Percentiles rank a stretch among this genome's conserved stretches.
These are phyloP conservation scores for Pseudogymnoascus sp. DNA, from an alignment of 2,329 filamentous ascomycete species.

Conservation along the genomic window DNA sequence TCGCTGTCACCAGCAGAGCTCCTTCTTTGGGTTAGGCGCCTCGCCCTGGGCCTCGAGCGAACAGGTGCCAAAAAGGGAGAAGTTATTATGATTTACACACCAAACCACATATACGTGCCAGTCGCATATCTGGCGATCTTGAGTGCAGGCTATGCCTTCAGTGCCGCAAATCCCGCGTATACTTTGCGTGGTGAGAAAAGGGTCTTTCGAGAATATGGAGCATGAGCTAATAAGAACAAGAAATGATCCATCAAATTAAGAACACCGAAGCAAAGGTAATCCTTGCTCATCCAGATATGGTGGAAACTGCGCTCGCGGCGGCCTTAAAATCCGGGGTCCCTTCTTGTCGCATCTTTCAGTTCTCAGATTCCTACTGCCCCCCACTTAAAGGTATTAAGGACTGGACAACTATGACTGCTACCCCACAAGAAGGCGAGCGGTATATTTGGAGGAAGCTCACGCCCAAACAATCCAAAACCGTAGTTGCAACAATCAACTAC, in stretches of 20 bases:
- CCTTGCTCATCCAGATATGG: slow-evolving; percentile 38
- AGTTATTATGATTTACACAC: slow-evolving; percentile 44
- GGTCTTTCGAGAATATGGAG: neutral
- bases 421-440: slow-evolving; percentile 39
- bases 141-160: slow-evolving; percentile 44
- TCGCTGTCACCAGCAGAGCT: slow-evolving; percentile 39
- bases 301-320: slow-evolving; percentile 36
- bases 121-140: slow-evolving; percentile 45
- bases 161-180: slow-evolving; percentile 44
- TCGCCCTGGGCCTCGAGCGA: slow-evolving; percentile 39
- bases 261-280: slow-evolving; percentile 42
- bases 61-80: slow-evolving; percentile 39
- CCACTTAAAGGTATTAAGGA: slow-evolving; percentile 38
- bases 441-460: slow-evolving; percentile 55
- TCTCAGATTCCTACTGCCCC: slow-evolving; percentile 33
- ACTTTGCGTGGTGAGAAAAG: slow-evolving; percentile 35
- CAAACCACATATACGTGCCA: slow-evolving; percentile 47
- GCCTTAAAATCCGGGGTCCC: slow-evolving; percentile 34
- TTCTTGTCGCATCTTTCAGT: slow-evolving; percentile 37
- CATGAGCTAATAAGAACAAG: slow-evolving; percentile 24
- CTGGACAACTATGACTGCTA: slow-evolving; percentile 54
- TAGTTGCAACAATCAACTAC: slow-evolving; percentile 39
- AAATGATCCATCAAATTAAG: slow-evolving; percentile 42
- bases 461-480: slow-evolving; percentile 28
- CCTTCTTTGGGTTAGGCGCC: slow-evolving; percentile 41